Conservation (phyloP, 2,329 filamentous ascomycete species). For the Fusarium falciforme region DNA sequence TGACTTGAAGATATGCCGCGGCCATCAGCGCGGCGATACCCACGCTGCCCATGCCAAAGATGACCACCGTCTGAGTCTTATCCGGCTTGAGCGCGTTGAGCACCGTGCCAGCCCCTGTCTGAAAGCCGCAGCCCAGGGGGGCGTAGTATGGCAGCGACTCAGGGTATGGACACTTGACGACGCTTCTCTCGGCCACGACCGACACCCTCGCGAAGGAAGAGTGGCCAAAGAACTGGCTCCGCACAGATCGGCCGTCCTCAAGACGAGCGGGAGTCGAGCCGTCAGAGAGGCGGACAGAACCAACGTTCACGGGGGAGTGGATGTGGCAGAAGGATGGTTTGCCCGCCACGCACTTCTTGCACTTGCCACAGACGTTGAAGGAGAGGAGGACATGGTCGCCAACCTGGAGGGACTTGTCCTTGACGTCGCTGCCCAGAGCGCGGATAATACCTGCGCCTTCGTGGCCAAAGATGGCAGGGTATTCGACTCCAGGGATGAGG, state of each 20-base stretch:
- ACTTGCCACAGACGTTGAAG: constrained; percentile 21
- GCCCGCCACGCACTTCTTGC: constrained; percentile 15
- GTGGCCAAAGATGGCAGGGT: constrained; percentile 22
- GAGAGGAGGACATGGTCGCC: constrained; percentile 25
- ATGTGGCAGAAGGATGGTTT: constrained; percentile 23
- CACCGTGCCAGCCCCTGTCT: constrained; percentile 19
- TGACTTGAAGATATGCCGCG: constrained; percentile 1
- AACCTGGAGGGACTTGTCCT: constrained; percentile 7
- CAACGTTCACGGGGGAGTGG: constrained; percentile 13
- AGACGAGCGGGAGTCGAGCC: constrained; percentile 15
- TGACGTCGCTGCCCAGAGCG: constrained; percentile 2
- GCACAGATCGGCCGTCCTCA: constrained; percentile 8
- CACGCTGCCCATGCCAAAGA: constrained; percentile 20
- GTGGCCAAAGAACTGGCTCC: constrained; percentile 20
- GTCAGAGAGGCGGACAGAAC: constrained; percentile 17
- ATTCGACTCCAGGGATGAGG: constrained; percentile 14
- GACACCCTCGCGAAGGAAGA: constrained; percentile 20
- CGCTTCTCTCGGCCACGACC: constrained; percentile 17
- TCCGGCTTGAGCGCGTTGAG: constrained; percentile 16
- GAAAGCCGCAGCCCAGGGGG: constrained; percentile 22
- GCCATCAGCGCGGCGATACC: constrained; percentile 21
- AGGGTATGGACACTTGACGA: constrained; percentile 22
- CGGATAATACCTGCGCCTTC: constrained; percentile 17
- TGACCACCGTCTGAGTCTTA: constrained; percentile 7
- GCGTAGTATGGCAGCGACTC: constrained; percentile 13